Percentiles rank a stretch among this genome's conserved stretches.
Conservation (phyloP, 306 rosid genomes). For the Sphenostylis stenocarpa region DNA sequence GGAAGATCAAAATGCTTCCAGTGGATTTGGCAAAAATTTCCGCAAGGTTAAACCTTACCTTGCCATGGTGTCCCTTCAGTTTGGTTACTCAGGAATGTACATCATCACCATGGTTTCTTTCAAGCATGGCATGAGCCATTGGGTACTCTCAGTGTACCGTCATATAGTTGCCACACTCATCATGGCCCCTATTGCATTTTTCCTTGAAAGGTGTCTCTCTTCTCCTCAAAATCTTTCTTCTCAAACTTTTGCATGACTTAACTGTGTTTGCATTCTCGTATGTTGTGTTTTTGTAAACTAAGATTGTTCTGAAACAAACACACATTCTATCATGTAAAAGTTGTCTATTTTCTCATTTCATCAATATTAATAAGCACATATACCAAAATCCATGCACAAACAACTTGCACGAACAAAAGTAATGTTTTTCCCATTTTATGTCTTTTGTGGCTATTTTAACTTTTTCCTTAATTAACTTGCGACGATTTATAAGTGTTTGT, state of each 20-base stretch:
- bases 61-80: slow-evolving; percentile 84
- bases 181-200: slow-evolving; percentile 79
- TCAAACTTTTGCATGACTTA: neutral
- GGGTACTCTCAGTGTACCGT: slow-evolving; percentile 77
- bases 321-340: neutral
- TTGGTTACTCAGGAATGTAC: slow-evolving; percentile 88
- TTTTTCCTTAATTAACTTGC: neutral
- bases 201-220: slow-evolving; percentile 71
- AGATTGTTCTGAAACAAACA: neutral
- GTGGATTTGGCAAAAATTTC: slow-evolving; percentile 17
- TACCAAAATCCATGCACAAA: neutral
- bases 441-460: neutral
- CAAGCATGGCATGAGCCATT: slow-evolving; percentile 93
- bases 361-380: neutral
- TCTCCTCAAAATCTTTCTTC: neutral
- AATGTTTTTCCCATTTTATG: neutral
- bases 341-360: neutral
- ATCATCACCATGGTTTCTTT: slow-evolving; percentile 84
- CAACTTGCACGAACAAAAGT: neutral
- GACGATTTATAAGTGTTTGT: neutral
- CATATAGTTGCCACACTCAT: slow-evolving; percentile 68
- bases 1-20: slow-evolving; percentile 38
- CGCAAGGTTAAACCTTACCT: slow-evolving; percentile 67
- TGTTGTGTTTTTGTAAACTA: neutral
- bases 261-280: neutral